Evolutionary conservation across 139 green algal genomes (phyloP).

Genomic region (Micractinium conductrix): DNA sequence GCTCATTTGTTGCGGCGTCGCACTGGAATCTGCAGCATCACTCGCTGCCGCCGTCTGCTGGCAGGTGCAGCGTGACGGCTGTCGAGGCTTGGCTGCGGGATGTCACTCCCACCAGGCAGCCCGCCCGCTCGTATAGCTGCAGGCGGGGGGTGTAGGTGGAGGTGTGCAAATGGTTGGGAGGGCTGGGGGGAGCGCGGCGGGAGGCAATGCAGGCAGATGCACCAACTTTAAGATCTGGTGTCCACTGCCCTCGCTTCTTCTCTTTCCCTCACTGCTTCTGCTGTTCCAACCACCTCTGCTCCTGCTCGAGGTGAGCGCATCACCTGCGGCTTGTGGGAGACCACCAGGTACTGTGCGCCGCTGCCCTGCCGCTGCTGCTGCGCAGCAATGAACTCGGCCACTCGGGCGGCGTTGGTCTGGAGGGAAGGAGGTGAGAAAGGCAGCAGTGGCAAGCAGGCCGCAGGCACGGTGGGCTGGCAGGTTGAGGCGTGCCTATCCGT

Average conservation of each 20-base stretch:
- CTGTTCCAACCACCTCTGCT: no score
- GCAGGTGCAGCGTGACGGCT: conserved; percentile 47
- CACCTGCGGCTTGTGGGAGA: conserved; percentile 79
- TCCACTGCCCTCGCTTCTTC: no score
- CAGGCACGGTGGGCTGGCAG: neutral
- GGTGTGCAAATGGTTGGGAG: neutral
- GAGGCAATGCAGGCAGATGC: no score
- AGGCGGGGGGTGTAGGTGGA: neutral
- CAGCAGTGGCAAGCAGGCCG: neutral
- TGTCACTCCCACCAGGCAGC: conserved; percentile 73
- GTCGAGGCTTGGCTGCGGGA: conserved; percentile 39
- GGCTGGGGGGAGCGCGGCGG: neutral
- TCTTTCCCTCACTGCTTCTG: no score
- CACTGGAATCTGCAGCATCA: no score
- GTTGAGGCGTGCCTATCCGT: neutral
- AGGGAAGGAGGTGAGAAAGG: neutral
- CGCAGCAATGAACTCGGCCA: conserved; percentile 65
- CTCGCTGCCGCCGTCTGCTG: no score
- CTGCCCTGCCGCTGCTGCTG: conserved; percentile 19
- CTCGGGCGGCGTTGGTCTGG: conserved; percentile 43
- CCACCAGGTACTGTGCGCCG: conserved; percentile 79
- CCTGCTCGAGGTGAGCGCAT: no score
- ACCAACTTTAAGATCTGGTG: no score
- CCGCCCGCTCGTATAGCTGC: conserved; percentile 71
- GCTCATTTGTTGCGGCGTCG: no score